Conservation (phyloP, 139 green algal genomes). For the Nannochloris sp. region DNA sequence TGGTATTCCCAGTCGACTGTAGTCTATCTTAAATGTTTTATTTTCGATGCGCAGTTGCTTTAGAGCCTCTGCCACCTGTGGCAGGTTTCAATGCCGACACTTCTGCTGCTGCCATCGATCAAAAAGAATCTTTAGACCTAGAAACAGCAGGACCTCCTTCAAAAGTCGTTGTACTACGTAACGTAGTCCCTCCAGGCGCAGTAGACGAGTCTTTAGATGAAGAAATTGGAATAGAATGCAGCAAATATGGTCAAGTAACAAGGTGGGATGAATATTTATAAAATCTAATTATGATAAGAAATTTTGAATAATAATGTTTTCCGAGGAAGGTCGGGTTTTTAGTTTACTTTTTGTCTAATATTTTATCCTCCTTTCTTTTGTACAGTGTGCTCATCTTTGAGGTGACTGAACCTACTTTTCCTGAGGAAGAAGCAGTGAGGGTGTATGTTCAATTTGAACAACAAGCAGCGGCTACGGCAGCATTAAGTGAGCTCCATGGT, state of each 20-base stretch:
- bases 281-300: not conserved
- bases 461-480: not conserved
- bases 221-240: conserved; percentile 82
- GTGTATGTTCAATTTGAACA: conserved; percentile 85
- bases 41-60: too few species aligned
- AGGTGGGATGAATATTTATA: too few species aligned
- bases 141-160: conserved; percentile 27
- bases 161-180: conserved; percentile 55
- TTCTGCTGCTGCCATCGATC: too few species aligned
- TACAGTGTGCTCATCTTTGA: conserved; percentile 83
- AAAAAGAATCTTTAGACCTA: too few species aligned
- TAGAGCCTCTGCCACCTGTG: too few species aligned
- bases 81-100: too few species aligned
- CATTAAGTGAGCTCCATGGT: conserved; percentile 64
- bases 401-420: conserved; percentile 62
- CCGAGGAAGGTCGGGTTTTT: too few species aligned
- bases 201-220: conserved; percentile 89
- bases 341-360: not conserved
- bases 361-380: too few species aligned
- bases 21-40: too few species aligned
- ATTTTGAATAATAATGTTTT: too few species aligned
- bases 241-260: conserved; percentile 83
- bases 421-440: conserved; percentile 64
- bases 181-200: conserved; percentile 79
- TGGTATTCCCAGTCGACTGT: too few species aligned